These are phyloP conservation scores for Melocanna baccifera DNA, from an alignment of 176 grass and related monocot genomes.

Conservation along the genomic window DNA sequence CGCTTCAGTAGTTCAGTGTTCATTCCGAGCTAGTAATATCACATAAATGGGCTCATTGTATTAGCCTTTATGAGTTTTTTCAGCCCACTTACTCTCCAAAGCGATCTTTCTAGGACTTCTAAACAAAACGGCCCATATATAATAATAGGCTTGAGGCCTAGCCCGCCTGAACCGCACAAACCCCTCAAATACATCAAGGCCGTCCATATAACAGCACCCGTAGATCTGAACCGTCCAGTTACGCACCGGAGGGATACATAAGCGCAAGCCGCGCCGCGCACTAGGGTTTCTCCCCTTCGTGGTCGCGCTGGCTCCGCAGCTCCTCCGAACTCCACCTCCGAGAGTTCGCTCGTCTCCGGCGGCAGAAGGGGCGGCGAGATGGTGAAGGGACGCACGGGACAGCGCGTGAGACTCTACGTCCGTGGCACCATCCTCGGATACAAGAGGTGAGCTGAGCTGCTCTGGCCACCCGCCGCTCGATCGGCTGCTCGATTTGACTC, in stretches of 20 bases:
- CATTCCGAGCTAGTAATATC: too few relatives aligned
- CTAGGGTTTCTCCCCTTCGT: slow-evolving; percentile 33
- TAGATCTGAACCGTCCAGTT: not conserved
- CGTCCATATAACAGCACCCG: not conserved
- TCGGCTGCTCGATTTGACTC: not conserved
- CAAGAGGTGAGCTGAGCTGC: slow-evolving; percentile 49
- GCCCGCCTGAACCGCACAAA: not conserved
- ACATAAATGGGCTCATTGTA: too few relatives aligned
- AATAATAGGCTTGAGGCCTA: not conserved
- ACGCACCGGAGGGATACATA: not conserved
- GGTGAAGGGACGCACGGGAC: slow-evolving; percentile 56
- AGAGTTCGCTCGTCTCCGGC: slow-evolving; percentile 11
- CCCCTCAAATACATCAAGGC: not conserved
- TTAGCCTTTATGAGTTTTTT: too few relatives aligned
- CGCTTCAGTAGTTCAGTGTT: too few relatives aligned
- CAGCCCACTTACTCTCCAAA: too few relatives aligned
- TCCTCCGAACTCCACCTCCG: not conserved
- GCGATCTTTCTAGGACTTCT: not conserved
- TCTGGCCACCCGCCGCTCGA: not conserved
- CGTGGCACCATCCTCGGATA: slow-evolving; percentile 81
- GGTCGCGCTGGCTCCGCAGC: not conserved
- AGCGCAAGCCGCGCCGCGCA: not conserved
- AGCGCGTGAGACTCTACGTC: slow-evolving; percentile 66
- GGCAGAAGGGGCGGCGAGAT: slow-evolving; percentile 30
- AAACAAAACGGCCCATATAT: not conserved